Evolutionary conservation across 2,329 filamentous ascomycete genomes (phyloP), one percentile per base, ranked within the genome.

Genomic region (Fusarium lyarnte): DNA sequence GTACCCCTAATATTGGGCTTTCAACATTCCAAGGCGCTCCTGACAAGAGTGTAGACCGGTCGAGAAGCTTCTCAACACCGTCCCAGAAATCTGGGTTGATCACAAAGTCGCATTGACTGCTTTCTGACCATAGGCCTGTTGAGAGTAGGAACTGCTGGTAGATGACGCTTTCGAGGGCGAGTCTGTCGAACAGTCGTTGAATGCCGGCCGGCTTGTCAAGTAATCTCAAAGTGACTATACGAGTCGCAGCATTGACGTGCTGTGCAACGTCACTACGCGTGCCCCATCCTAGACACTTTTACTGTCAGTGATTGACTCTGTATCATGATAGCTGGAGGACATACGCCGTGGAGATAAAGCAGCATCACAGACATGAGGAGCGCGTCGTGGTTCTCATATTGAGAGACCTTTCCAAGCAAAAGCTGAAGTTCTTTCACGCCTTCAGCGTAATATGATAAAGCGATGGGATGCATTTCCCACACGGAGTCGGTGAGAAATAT

Each of bases 351-450:
- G 0, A 78, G 42, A 41, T 78, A 78, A 8, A 78, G 54, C 0
- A 78, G 45, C 70, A 78, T 78, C 2, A 78, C 69, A 1, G 75
- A 76, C 73, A 78, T 77, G 7, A 78, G 49, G 0, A 78, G 54
- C 0, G 70, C 76, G 29, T 78, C 67, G 35, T 77, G 60, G 6
- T 70, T 66, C 45, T 77, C 75, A 5, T 66, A 49, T 14, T 66
- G 49, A 2, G 70, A 23, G 5, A 51, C 55, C 4, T 42, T 64
- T 1, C 58, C 52, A 11, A 77, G 63, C 10, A 78, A 58, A 16
- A 58, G 39, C 2, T 72, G 72, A 8, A 78, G 58, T 23, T 72
- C 70, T 11, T 36, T 70, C 6, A 78, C 46, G 0, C 75, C 71
- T 35, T 72, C 69, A 2, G 73, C 74, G 38, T 76, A 78, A 27